A percentile compares a stretch with the other conserved stretches of the same genome.
These are phyloP conservation scores for Dictyostelium intermedium DNA, from an alignment of 78 protist genomes.

Conservation along the genomic window DNA sequence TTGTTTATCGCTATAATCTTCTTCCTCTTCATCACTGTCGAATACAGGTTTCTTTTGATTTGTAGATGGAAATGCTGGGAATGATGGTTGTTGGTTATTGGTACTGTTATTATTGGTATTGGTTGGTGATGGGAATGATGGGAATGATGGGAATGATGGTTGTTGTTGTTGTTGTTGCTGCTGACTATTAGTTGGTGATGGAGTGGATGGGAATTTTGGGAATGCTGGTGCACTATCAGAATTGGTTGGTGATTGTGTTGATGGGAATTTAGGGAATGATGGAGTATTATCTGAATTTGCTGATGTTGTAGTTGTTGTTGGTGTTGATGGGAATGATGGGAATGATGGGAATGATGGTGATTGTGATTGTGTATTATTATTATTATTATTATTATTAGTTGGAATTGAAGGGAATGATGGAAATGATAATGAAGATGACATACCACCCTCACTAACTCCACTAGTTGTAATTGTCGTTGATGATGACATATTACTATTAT, in stretches of 20 bases:
- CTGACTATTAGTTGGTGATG: background rate
- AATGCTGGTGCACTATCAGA: background rate
- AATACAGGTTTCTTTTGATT: background rate
- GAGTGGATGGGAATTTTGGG: constrained; percentile 39
- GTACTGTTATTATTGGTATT: background rate
- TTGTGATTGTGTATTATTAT: background rate
- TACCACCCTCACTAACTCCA: background rate
- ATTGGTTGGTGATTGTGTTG: constrained; percentile 23
- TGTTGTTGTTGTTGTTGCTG: background rate
- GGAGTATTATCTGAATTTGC: background rate
- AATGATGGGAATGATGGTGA: background rate
- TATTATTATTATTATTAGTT: background rate
- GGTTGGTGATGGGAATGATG: background rate
- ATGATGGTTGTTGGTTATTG: background rate
- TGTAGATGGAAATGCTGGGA: constrained; percentile 31
- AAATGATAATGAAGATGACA: background rate
- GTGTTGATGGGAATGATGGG: constrained; percentile 16
- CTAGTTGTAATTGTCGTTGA: background rate
- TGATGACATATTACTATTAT: background rate
- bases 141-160: constrained; percentile 9
- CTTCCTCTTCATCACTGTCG: background rate
- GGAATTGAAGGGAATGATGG: constrained; percentile 3
- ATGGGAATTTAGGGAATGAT: constrained; percentile 33
- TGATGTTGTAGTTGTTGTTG: background rate
- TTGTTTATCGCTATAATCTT: background rate